Conservation (phyloP, 345 rosid species). For the Iberis pinnata region DNA sequence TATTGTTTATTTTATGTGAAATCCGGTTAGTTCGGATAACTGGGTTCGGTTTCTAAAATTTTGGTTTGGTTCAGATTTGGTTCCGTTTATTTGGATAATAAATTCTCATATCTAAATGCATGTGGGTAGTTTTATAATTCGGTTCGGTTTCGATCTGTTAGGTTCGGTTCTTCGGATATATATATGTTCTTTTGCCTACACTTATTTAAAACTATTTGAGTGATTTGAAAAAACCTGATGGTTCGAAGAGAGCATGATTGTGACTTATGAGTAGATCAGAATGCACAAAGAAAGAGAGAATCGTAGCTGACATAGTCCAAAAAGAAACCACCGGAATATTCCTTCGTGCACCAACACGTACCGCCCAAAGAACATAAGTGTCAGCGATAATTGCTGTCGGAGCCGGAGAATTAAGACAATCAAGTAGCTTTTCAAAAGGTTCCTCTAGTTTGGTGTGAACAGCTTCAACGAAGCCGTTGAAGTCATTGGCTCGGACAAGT, state of each 20-base stretch:
- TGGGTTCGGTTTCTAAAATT: too few relatives aligned
- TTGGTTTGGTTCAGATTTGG: too few relatives aligned
- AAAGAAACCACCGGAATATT: constrained; percentile 50
- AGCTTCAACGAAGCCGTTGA: constrained; percentile 16
- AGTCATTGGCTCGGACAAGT: constrained; percentile 23
- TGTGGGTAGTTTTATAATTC: too few relatives aligned
- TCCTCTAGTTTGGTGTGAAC: constrained; percentile 18
- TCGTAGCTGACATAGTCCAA: constrained; percentile 38
- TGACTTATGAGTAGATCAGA: constrained; percentile 23
- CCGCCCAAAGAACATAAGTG: constrained; percentile 33
- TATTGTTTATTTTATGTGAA: too few relatives aligned
- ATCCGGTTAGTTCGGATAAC: too few relatives aligned
- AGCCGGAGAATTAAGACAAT: constrained; percentile 24
- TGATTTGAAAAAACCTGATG: constrained; percentile 27
- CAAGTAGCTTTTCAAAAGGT: constrained; percentile 47
- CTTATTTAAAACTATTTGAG: not conserved
- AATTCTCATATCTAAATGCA: too few relatives aligned
- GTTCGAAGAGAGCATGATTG: constrained; percentile 24
- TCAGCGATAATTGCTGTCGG: constrained; percentile 35
- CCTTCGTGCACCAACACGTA: constrained; percentile 29
- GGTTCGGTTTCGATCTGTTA: too few relatives aligned
- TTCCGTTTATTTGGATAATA: too few relatives aligned
- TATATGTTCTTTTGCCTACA: too few relatives aligned
- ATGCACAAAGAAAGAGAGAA: constrained; percentile 30
- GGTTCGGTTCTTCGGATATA: too few relatives aligned